Evolutionary conservation across 768 basidiomycete genomes (phyloP).

Genomic region (Neoboletus subvelutipes): DNA sequence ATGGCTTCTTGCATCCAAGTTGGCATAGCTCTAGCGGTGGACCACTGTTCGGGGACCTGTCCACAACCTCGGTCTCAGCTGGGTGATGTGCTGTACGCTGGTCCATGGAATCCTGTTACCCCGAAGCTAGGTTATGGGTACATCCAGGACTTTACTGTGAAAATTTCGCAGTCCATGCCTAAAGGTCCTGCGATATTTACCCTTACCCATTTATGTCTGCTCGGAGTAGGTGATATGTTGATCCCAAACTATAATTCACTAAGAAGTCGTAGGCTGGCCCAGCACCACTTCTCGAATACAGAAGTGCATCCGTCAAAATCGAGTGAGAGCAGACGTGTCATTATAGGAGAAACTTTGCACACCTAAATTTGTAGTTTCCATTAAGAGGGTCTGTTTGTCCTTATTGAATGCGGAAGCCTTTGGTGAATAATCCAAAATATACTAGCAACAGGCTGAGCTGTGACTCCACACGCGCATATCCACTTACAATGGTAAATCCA

Average conservation of each 20-base stretch:
- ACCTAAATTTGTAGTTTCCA: too few species aligned
- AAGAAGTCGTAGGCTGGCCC: neutral
- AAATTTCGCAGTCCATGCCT: neutral
- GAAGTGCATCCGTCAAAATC: neutral
- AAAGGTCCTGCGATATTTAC: neutral
- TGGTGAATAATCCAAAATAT: conserved; percentile 16
- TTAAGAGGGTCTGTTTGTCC: conserved; percentile 7
- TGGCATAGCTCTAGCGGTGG: conserved; percentile 10
- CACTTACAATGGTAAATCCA: conserved; percentile 17
- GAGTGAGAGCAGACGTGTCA: neutral
- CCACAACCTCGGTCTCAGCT: conserved; percentile 3
- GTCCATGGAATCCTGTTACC: neutral
- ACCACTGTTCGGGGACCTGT: neutral
- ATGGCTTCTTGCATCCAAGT: conserved; percentile 13
- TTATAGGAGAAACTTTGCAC: neutral
- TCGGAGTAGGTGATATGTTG: neutral
- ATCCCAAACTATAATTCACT: neutral
- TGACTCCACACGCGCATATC: neutral
- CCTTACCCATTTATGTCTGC: neutral
- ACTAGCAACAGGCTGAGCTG: neutral
- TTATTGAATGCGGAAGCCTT: conserved; percentile 15
- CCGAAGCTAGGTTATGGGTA: neutral
- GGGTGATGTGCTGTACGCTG: conserved; percentile 4
- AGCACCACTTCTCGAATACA: neutral
- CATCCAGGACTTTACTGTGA: neutral